A percentile compares a stretch with the other conserved stretches of the same genome.
Conservation (phyloP, 2,329 filamentous ascomycete genomes). For the Penicillium aurantiogriseum region DNA sequence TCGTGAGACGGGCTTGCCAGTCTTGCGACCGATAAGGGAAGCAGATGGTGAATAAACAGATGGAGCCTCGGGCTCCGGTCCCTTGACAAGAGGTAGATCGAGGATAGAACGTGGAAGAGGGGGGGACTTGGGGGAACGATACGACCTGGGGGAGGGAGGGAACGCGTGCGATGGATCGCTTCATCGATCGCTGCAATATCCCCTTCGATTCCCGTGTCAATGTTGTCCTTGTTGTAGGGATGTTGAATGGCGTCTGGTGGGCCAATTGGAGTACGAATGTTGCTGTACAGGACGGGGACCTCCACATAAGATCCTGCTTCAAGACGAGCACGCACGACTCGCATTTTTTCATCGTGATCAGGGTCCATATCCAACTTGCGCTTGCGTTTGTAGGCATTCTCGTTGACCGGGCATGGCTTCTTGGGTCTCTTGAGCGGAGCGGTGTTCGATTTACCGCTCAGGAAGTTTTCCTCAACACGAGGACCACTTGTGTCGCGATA, state of each 20-base stretch:
- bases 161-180: neutral
- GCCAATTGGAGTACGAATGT: neutral
- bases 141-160: neutral
- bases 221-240: neutral
- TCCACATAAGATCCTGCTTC: neutral
- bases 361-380: slow-evolving; percentile 31
- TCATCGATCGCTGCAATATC: neutral
- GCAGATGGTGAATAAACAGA: neutral
- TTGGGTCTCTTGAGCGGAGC: slow-evolving; percentile 27
- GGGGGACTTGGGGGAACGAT: neutral
- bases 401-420: slow-evolving; percentile 24
- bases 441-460: slow-evolving; percentile 28
- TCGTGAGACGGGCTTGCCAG: slow-evolving; percentile 1
- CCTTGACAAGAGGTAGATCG: neutral
- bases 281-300: neutral
- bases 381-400: slow-evolving; percentile 28
- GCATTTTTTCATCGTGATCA: slow-evolving; percentile 27
- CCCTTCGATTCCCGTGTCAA: neutral
- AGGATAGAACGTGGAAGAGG: neutral
- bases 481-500: slow-evolving; percentile 25
- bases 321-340: slow-evolving; percentile 16
- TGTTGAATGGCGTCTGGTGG: slow-evolving; percentile 8
- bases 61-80: neutral
- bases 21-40: neutral
- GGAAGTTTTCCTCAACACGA: slow-evolving; percentile 20